Percentiles rank a stretch among this genome's conserved stretches.
Evolutionary conservation across 2,329 filamentous ascomycete species (phyloP).

Genomic region (Cytospora schulzeri): DNA sequence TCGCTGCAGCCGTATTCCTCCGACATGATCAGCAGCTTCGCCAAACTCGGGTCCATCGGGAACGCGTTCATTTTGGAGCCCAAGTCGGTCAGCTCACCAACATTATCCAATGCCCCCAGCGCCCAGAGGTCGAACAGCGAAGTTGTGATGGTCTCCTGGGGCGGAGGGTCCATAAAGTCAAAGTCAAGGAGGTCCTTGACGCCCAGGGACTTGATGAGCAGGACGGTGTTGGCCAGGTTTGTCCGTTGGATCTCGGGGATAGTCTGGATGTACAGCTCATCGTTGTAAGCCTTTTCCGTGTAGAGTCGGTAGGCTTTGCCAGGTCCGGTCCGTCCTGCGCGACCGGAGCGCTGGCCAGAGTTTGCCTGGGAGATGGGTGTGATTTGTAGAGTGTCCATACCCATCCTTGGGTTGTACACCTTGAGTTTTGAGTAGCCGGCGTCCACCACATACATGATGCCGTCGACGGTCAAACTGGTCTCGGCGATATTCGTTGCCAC

Average conservation of each 20-base stretch:
- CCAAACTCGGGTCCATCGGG: slow-evolving; percentile 94
- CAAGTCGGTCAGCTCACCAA: slow-evolving; percentile 85
- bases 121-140: slow-evolving; percentile 98
- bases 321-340: slow-evolving; percentile 90
- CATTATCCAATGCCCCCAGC: slow-evolving; percentile 87
- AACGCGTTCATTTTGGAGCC: slow-evolving; percentile 95
- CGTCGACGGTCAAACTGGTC: slow-evolving; percentile 95
- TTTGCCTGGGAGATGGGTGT: slow-evolving; percentile 98
- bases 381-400: slow-evolving; percentile 98
- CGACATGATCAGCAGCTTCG: slow-evolving; percentile 91
- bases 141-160: slow-evolving; percentile 95
- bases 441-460: slow-evolving; percentile 99
- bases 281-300: slow-evolving; percentile 91
- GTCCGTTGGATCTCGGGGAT: slow-evolving; percentile 98
- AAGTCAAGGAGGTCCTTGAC: slow-evolving; percentile 95
- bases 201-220: slow-evolving; percentile 90
- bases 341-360: slow-evolving; percentile 87
- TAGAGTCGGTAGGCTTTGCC: slow-evolving; percentile 94
- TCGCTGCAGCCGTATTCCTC: slow-evolving; percentile 91
- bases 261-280: slow-evolving; percentile 94
- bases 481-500: slow-evolving; percentile 99
- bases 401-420: slow-evolving; percentile 98
- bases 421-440: slow-evolving; percentile 96
- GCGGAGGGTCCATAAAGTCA: slow-evolving; percentile 98
- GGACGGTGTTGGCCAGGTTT: slow-evolving; percentile 91